phyloP scores from a whole-genome alignment of 2,329 filamentous ascomycete genomes.

The Trichoderma koningii region DNA sequence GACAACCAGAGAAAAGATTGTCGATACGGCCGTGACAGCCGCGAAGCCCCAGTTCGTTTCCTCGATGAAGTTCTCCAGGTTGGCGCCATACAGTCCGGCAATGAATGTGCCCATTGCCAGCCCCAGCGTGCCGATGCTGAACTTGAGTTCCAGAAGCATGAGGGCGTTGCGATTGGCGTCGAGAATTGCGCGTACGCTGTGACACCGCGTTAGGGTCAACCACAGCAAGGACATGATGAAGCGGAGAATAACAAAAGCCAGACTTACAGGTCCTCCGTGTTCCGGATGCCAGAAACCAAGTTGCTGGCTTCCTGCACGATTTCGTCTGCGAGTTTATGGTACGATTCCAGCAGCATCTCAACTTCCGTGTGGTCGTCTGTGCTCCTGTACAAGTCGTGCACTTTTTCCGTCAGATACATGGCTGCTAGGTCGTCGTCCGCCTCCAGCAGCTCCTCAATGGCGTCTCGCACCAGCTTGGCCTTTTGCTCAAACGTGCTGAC shows the following conservation, averaged over 20 bases:
- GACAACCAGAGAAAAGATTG: constrained; percentile 72
- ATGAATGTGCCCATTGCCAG: constrained; percentile 92
- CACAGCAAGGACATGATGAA: not conserved
- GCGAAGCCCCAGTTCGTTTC: constrained; percentile 86
- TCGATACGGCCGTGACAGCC: constrained; percentile 70
- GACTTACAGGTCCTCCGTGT: constrained; percentile 94
- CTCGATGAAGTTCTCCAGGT: constrained; percentile 97
- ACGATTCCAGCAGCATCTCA: constrained; percentile 94
- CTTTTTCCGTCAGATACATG: constrained; percentile 95
- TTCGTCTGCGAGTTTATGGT: constrained; percentile 97
- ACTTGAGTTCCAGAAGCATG: constrained; percentile 95
- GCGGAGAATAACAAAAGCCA: not conserved
- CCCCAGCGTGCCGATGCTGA: constrained; percentile 92
- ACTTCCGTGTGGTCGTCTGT: constrained; percentile 94
- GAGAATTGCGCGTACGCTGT: constrained; percentile 88
- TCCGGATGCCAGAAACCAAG: constrained; percentile 89
- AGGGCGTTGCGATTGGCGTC: constrained; percentile 97
- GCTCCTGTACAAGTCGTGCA: constrained; percentile 68
- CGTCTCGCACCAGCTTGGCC: constrained; percentile 87
- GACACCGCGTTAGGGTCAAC: not conserved
- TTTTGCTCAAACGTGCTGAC: constrained; percentile 98
- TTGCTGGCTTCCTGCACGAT: constrained; percentile 95
- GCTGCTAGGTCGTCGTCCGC: constrained; percentile 91
- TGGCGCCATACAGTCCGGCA: constrained; percentile 99
- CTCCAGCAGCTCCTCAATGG: constrained; percentile 92